Conservation (phyloP, 306 rosid genomes). For the Prunus padus region DNA sequence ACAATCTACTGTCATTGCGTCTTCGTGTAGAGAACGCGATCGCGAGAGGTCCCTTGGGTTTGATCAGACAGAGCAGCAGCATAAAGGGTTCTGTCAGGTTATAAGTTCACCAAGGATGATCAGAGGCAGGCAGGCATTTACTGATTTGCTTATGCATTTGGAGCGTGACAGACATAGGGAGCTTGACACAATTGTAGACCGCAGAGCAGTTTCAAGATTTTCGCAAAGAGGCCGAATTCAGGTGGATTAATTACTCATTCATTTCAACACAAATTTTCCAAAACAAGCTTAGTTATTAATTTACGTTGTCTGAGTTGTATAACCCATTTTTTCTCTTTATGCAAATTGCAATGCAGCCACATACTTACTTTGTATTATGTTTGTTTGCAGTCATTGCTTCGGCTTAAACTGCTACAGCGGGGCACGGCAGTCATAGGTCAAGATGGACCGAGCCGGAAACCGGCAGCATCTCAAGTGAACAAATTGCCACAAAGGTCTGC, state of each 20-base stretch:
- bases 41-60: constrained; percentile 7
- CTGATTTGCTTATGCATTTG: constrained; percentile 64
- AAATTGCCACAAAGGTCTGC: constrained; percentile 46
- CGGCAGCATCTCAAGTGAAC: constrained; percentile 27
- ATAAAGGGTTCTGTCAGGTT: constrained; percentile 23
- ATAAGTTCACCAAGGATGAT: constrained; percentile 41
- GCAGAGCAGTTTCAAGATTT: constrained; percentile 66
- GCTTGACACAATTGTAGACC: constrained; percentile 47
- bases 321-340: neutral
- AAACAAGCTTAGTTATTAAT: neutral
- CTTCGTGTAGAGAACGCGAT: constrained; percentile 32
- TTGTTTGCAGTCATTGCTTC: constrained; percentile 60
- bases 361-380: neutral
- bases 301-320: neutral
- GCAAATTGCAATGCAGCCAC: neutral
- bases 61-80: constrained; percentile 31
- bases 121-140: constrained; percentile 76
- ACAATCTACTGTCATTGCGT: constrained; percentile 17
- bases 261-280: neutral
- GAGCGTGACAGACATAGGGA: constrained; percentile 66
- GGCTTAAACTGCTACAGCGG: constrained; percentile 59
- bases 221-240: constrained; percentile 83
- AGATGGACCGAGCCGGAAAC: constrained; percentile 29
- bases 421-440: constrained; percentile 31
- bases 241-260: constrained; percentile 34